phyloP scores from a whole-genome alignment of 2,329 filamentous ascomycete genomes.

The Cladorrhinum sp. region DNA sequence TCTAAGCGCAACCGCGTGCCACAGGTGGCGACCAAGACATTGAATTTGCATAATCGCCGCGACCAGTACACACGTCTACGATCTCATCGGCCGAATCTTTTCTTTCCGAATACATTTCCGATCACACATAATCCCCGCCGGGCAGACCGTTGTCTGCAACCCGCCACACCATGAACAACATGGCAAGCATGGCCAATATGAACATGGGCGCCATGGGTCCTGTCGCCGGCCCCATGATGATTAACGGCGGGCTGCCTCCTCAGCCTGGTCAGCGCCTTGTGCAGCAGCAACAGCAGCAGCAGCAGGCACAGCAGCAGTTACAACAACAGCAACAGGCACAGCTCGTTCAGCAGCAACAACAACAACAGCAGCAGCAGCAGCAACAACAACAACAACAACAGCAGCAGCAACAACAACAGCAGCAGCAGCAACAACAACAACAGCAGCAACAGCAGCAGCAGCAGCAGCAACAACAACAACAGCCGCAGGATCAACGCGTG shows the following conservation, averaged over 20 bases:
- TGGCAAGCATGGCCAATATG: conserved; percentile 65
- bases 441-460: conserved; percentile 56
- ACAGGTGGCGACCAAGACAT: conserved; percentile 22
- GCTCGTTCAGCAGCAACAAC: background rate
- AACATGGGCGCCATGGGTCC: conserved; percentile 68
- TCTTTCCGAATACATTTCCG: background rate
- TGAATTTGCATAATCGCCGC: background rate
- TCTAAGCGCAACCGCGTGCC: conserved; percentile 22
- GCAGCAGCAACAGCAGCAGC: conserved; percentile 12
- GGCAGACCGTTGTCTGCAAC: conserved; percentile 41
- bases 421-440: conserved; percentile 27
- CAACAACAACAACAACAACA: conserved; percentile 25
- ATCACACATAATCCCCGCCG: conserved; percentile 15
- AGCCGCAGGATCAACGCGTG: conserved; percentile 38
- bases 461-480: conserved; percentile 39
- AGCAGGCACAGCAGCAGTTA: conserved; percentile 32
- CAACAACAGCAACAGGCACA: conserved; percentile 28
- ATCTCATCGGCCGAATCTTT: background rate
- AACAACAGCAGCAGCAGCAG: conserved; percentile 38
- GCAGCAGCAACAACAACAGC: conserved; percentile 21
- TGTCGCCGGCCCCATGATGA: conserved; percentile 64
- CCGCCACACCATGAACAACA: conserved; percentile 55
- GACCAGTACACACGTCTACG: background rate
- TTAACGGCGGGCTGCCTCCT: conserved; percentile 47
- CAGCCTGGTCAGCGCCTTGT: conserved; percentile 33